These are phyloP conservation scores for Penicillium sp. DNA, from an alignment of 2,329 filamentous ascomycete species.

Conservation along the genomic window DNA sequence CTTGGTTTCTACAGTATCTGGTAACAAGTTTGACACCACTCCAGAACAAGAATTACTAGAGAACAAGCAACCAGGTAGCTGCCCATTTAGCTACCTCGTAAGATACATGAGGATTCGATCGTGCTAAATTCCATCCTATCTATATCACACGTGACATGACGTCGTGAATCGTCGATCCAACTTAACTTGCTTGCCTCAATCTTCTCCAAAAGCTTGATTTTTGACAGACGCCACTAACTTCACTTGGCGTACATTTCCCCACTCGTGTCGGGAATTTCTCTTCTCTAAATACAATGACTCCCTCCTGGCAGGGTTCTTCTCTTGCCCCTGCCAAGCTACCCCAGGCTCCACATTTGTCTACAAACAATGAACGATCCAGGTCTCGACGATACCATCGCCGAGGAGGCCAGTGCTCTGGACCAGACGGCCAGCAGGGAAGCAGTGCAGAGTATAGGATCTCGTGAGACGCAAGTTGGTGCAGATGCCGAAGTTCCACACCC, in stretches of 20 bases:
- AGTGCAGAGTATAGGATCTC: slow-evolving; percentile 6
- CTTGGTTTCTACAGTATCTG: too few relatives aligned
- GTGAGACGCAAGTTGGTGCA: slow-evolving; percentile 4
- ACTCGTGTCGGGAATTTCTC: not conserved
- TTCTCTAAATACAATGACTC: slow-evolving; percentile 9
- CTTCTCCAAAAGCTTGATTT: slow-evolving; percentile 20
- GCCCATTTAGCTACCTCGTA: too few relatives aligned
- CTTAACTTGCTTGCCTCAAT: slow-evolving; percentile 4
- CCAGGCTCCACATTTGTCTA: not conserved
- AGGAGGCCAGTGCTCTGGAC: slow-evolving; percentile 53
- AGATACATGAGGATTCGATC: too few relatives aligned
- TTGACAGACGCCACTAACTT: slow-evolving; percentile 11
- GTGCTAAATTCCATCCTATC: too few relatives aligned
- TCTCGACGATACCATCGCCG: slow-evolving; percentile 53
- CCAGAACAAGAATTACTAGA: too few relatives aligned
- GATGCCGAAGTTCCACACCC: slow-evolving; percentile 26
- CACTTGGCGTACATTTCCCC: not conserved
- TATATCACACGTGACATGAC: slow-evolving; percentile 22
- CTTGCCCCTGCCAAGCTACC: not conserved
- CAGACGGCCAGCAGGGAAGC: slow-evolving; percentile 39
- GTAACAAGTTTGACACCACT: too few relatives aligned
- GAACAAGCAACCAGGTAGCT: too few relatives aligned
- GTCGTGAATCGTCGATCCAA: slow-evolving; percentile 16
- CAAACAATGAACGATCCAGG: slow-evolving; percentile 57
- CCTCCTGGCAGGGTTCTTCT: not conserved